Percentiles rank a stretch among this genome's conserved stretches.
phyloP scores from a whole-genome alignment of 306 rosid genomes.

The Vicia faba region DNA sequence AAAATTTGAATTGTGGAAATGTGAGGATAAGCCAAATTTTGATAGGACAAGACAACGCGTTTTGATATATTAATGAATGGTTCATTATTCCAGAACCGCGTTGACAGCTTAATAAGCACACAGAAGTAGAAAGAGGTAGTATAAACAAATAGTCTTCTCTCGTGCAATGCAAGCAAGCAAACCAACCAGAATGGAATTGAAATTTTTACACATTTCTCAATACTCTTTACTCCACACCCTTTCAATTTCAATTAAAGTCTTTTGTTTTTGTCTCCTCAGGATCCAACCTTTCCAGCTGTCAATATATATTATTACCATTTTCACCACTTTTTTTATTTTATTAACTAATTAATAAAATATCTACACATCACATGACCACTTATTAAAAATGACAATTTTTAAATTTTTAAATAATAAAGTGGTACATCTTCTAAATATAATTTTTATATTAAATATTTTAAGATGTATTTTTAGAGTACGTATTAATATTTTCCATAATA shows the following conservation, averaged over 20 bases:
- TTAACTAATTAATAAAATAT: too few relatives aligned
- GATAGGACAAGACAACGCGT: conserved; percentile 40
- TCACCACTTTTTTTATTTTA: conserved; percentile 5
- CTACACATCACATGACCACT: too few relatives aligned
- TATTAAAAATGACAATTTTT: too few relatives aligned
- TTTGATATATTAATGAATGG: background rate
- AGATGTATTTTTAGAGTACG: too few relatives aligned
- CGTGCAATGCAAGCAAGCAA: conserved; percentile 49
- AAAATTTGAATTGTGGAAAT: background rate
- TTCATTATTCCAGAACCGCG: conserved; percentile 26
- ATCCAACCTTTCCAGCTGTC: conserved; percentile 74
- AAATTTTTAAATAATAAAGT: too few relatives aligned
- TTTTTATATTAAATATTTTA: too few relatives aligned
- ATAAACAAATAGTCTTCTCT: background rate
- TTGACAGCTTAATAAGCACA: conserved; percentile 23
- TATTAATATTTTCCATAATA: too few relatives aligned
- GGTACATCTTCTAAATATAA: too few relatives aligned
- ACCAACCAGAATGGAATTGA: conserved; percentile 43
- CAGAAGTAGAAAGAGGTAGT: background rate
- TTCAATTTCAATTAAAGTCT: conserved; percentile 43
- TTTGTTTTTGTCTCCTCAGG: conserved; percentile 62
- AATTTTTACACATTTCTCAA: conserved; percentile 56
- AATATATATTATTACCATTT: background rate
- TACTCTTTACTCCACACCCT: conserved; percentile 25
- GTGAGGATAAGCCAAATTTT: background rate